These are phyloP conservation scores for Parasitella parasitica DNA, from an alignment of 371 early-diverging fungal species.

Conservation along the genomic window DNA sequence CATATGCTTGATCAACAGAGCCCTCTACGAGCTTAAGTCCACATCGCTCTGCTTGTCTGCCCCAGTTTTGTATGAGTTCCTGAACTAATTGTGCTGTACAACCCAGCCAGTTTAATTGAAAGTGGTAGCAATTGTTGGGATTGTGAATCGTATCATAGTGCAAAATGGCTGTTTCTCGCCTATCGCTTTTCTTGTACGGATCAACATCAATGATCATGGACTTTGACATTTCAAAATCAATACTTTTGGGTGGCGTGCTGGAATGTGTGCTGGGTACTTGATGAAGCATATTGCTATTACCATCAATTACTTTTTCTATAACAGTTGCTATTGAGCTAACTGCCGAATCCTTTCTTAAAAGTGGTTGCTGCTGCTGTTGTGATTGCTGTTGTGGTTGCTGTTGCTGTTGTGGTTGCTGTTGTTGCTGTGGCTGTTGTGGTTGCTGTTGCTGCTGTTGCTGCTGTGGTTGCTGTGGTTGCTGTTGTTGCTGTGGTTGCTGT, in stretches of 20 bases:
- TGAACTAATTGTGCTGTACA: conserved; percentile 91
- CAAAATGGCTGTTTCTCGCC: conserved; percentile 83
- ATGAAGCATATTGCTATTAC: neutral
- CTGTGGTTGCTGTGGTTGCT: too few species aligned
- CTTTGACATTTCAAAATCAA: conserved; percentile 54
- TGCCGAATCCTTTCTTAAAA: conserved; percentile 13
- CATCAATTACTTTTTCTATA: conserved; percentile 1
- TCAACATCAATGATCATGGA: conserved; percentile 80
- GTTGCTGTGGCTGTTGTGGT: too few species aligned
- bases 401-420: too few species aligned
- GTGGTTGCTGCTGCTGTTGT: conserved; percentile 15
- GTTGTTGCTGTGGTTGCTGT: too few species aligned
- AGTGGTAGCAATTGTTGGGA: conserved; percentile 84
- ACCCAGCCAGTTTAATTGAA: conserved; percentile 94
- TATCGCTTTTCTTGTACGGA: conserved; percentile 66
- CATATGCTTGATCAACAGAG: conserved; percentile 79
- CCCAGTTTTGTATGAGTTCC: conserved; percentile 85
- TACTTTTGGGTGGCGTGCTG: neutral
- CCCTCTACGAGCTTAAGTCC: conserved; percentile 92
- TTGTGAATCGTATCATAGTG: conserved; percentile 93
- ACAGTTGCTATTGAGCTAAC: conserved; percentile 5
- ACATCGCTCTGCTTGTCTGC: conserved; percentile 81
- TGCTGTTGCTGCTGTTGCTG: too few species aligned
- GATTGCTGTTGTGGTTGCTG: too few species aligned
- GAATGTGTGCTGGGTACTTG: conserved; percentile 19